These are phyloP conservation scores for Brasilioporus rufonigricans DNA, from an alignment of 768 basidiomycete genomes.

Conservation along the genomic window DNA sequence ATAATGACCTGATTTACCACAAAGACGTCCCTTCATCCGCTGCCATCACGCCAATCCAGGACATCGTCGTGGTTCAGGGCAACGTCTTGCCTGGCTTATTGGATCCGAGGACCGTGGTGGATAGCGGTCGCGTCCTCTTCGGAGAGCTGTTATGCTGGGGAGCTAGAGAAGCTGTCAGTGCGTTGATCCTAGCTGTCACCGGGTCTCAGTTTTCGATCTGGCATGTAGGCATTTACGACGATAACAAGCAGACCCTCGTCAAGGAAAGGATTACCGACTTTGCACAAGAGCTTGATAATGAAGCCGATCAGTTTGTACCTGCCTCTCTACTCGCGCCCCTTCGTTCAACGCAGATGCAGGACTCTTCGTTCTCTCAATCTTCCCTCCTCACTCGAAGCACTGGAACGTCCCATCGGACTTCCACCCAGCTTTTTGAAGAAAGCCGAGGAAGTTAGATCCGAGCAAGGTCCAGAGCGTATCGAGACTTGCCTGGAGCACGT, in stretches of 20 bases:
- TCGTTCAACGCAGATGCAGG: constrained; percentile 37
- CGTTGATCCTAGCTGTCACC: constrained; percentile 24
- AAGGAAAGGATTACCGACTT: constrained; percentile 61
- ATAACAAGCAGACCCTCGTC: constrained; percentile 70
- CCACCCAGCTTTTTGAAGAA: constrained; percentile 86
- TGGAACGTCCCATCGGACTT: constrained; percentile 83
- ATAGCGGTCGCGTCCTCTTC: constrained; percentile 61
- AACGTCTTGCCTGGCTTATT: constrained; percentile 52
- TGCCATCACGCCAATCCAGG: constrained; percentile 61
- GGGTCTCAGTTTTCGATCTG: background rate
- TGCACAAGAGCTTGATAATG: constrained; percentile 61
- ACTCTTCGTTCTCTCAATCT: constrained; percentile 70
- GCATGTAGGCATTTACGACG: constrained; percentile 75
- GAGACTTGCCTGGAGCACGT: constrained; percentile 73
- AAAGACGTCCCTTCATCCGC: constrained; percentile 76
- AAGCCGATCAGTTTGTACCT: constrained; percentile 54
- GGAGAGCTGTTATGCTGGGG: constrained; percentile 80
- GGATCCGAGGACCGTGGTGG: constrained; percentile 56
- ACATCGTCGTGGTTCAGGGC: constrained; percentile 63
- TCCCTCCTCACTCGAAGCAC: constrained; percentile 82
- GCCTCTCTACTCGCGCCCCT: background rate
- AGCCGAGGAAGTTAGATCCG: constrained; percentile 78
- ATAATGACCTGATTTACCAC: constrained; percentile 96
- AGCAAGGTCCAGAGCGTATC: constrained; percentile 73
- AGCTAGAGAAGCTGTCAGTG: constrained; percentile 85